Evolutionary conservation across 768 basidiomycete species (phyloP).

Genomic region (Clathrus columnatus): DNA sequence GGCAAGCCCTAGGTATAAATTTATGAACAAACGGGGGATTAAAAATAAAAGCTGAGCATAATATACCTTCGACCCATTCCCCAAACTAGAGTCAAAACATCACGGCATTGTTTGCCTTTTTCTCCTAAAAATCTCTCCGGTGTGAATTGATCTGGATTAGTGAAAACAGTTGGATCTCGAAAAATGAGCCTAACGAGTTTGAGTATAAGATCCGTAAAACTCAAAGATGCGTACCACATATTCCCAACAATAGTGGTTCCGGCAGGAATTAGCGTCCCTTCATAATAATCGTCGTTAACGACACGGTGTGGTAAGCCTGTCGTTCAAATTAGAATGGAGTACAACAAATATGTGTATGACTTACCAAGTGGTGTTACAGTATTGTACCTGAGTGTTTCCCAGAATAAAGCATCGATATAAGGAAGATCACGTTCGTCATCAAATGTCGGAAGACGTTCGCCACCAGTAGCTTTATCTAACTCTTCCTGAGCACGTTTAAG

Average conservation of each 20-base stretch:
- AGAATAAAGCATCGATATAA: slow-evolving; percentile 23
- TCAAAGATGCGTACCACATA: slow-evolving; percentile 2
- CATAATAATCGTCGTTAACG: slow-evolving; percentile 5
- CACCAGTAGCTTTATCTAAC: slow-evolving; percentile 8
- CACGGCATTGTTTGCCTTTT: background rate
- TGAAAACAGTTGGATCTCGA: background rate
- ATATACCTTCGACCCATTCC: slow-evolving; percentile 7
- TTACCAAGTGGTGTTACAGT: slow-evolving; percentile 2
- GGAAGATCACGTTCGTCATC: slow-evolving; percentile 7
- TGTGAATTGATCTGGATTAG: slow-evolving; percentile 17
- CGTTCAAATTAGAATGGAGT: too few species aligned
- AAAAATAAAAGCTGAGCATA: background rate
- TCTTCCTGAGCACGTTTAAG: slow-evolving; percentile 13
- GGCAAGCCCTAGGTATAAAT: slow-evolving; percentile 19
- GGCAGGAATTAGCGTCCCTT: background rate
- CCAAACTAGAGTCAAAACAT: background rate
- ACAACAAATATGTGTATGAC: too few species aligned
- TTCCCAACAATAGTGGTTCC: slow-evolving; percentile 2
- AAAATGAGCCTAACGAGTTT: background rate
- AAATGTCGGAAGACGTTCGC: slow-evolving; percentile 9
- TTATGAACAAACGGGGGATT: too few species aligned
- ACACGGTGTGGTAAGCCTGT: slow-evolving; percentile 6
- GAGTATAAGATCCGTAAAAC: background rate
- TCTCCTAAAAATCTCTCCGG: slow-evolving; percentile 16
- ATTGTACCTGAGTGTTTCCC: slow-evolving; percentile 24